Base-by-base conservation (phyloP, 208 protist genomes). In the Angomonas ambiguus region DNA sequence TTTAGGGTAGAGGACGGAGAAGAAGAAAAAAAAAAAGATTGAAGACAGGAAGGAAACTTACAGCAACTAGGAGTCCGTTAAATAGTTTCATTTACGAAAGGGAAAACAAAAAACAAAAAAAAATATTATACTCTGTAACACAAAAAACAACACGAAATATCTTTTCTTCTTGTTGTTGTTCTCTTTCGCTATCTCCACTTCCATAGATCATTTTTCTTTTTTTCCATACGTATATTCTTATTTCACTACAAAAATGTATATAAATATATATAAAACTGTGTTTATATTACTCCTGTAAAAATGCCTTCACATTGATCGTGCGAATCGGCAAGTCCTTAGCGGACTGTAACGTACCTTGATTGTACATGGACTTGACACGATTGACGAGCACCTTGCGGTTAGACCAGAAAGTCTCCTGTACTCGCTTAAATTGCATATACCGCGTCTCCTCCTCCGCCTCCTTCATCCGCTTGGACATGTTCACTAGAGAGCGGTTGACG, bases 331-430 rank as follows among this genome's bases (percentile, higher is more conserved):
- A 51, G 63, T 95, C 89, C 62, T 83, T 84, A 2, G 86, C 71
- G 16, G 82, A 90, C 1, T 62, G 62, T 51, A 83, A 76, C 49
- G 89, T 91, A 16, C 87, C 87, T 69, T 92, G 86, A 53, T 92
- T 91, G 59, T 87, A 74, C 91, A 96, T 96, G 20, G 91, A 84
- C 80, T 96, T 96, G 33, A 94, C 82, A 31, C 91, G 87, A 62
- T 93, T 96, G 35, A 96, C 83, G 11, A 96, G 71, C 57, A 96
- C 87, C 65, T 94, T 96, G 8, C 91, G 74, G 33, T 92, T 87
- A 20, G 87, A 92, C 91, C 91, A 96, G 73, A 94, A 96, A 18
- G 85, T 91, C 63, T 96, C 91, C 72, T 94, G 87, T 33, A 82
- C 71, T 67, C 83, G 88, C 65, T 91, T 85, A 70, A 91, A 94